Evolutionary conservation across 495 filamentous ascomycete genomes (phyloP).

Genomic region (Aspergillus bertholletiae): DNA sequence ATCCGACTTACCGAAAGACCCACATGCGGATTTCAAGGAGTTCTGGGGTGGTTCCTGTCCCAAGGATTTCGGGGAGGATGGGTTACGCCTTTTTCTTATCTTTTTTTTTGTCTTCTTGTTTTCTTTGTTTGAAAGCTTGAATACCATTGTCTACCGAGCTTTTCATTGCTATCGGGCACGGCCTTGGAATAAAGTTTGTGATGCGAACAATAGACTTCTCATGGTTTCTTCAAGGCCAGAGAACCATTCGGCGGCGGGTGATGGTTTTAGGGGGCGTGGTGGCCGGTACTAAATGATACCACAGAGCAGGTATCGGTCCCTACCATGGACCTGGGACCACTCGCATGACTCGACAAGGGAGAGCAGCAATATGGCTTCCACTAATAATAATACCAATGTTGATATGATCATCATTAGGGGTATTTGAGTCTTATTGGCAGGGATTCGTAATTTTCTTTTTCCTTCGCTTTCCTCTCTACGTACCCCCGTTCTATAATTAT

Average conservation of each 20-base stretch:
- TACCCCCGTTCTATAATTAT: not conserved
- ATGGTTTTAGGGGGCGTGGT: not conserved
- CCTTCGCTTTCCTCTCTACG: too few species aligned
- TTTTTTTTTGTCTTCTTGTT: not conserved
- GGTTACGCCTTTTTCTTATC: too few species aligned
- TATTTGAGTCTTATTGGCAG: too few species aligned
- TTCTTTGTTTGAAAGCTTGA: not conserved
- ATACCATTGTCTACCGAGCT: not conserved
- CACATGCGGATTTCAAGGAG: not conserved
- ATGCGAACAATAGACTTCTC: not conserved
- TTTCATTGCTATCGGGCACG: not conserved
- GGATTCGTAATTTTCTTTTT: too few species aligned
- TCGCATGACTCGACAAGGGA: not conserved
- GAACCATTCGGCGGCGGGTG: not conserved
- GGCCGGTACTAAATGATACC: not conserved
- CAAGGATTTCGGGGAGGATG: too few species aligned
- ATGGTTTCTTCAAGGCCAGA: not conserved
- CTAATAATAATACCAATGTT: not conserved
- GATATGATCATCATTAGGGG: too few species aligned
- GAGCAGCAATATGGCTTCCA: too few species aligned
- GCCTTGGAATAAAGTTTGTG: not conserved
- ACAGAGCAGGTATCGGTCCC: not conserved
- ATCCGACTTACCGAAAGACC: constrained; percentile 5
- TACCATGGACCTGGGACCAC: not conserved
- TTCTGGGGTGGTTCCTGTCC: too few species aligned